A percentile compares a stretch with the other conserved stretches of the same genome.
These are phyloP conservation scores for Pochonia chlamydosporia DNA, from an alignment of 2,329 filamentous ascomycete species.

Conservation along the genomic window DNA sequence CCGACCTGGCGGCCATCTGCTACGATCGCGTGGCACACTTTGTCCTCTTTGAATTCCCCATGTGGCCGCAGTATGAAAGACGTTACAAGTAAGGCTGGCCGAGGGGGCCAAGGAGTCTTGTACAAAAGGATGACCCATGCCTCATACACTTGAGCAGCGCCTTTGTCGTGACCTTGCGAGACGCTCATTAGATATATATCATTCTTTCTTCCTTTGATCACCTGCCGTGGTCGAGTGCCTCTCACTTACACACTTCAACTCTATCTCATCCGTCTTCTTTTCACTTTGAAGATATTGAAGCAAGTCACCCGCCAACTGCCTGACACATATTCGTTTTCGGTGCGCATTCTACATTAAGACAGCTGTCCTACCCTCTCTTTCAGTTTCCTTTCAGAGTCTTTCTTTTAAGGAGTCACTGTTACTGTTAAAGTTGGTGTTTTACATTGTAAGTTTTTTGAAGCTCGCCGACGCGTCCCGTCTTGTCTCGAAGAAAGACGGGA, in stretches of 20 bases:
- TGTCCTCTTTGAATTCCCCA: conserved; percentile 5
- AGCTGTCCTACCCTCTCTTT: background rate
- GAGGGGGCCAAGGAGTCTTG: background rate
- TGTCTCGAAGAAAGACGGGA: conserved; percentile 3
- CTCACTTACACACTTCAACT: background rate
- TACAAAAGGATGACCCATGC: conserved; percentile 8
- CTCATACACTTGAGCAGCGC: background rate
- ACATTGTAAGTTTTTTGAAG: background rate
- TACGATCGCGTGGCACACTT: conserved; percentile 8
- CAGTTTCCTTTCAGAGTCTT: background rate
- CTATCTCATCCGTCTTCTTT: background rate
- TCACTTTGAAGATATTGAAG: background rate
- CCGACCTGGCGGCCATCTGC: conserved; percentile 9
- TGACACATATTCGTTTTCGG: background rate
- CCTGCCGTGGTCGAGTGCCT: conserved; percentile 6
- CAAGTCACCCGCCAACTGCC: too few relatives aligned
- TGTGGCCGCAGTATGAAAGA: conserved; percentile 4
- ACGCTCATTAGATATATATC: conserved; percentile 2
- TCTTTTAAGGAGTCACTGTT: background rate
- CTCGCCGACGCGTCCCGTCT: conserved; percentile 4
- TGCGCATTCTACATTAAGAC: conserved; percentile 3
- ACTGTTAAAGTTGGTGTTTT: background rate
- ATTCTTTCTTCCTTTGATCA: conserved; percentile 5
- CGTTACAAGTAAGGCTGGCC: background rate
- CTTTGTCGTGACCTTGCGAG: conserved; percentile 7